Evolutionary conservation across 176 grass and related monocot genomes (phyloP), one percentile per base, ranked within the genome.

Genomic region (Zizania latifolia): DNA sequence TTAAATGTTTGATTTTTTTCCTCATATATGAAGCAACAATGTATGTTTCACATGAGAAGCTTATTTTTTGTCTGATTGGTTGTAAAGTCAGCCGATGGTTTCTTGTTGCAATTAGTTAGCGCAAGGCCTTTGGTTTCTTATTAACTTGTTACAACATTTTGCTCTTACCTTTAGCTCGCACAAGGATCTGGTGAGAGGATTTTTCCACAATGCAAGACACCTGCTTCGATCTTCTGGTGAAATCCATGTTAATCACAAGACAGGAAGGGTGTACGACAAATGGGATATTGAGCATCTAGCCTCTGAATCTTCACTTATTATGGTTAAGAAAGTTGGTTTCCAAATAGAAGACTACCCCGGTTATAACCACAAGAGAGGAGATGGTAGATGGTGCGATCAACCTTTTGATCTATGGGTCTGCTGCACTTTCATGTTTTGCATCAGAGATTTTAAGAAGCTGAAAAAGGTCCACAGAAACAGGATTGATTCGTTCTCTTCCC

Each of bases 181-280:
- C 58, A 65, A 60, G 77, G 8, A 65, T 2, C 67, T 90, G 31
- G 64, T 90, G 21, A 19, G 17, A 38, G n/a, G 1, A 1, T 87
- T 87, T 51, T 84, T 93, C 22, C 8, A 30, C 30, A 90, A 82
- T 57, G 76, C 87, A 15, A 33, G 22, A 6, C 39, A 61, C 66
- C 55, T 93, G 32, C 66, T 93, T 45, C 55, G 16, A 22, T 56
- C 72, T 7, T 70, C 50, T 66, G 90, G 90, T 17, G 87, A 93
- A 90, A 80, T 84, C 55, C 90, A 93, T 41, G 29, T 90, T n/a
- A 90, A 77, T 58, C 90, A 90, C 76, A 90, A 92, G 68, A 79
- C 5, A 51, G 75, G 66, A 65, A 8, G 0, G 1, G 56, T 84
- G 3, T 93, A 84, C 0, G 36, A 66, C 16, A 50, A 22, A 32